Conservation (phyloP, 2,329 filamentous ascomycete species). For the Aspergillus hortae region DNA sequence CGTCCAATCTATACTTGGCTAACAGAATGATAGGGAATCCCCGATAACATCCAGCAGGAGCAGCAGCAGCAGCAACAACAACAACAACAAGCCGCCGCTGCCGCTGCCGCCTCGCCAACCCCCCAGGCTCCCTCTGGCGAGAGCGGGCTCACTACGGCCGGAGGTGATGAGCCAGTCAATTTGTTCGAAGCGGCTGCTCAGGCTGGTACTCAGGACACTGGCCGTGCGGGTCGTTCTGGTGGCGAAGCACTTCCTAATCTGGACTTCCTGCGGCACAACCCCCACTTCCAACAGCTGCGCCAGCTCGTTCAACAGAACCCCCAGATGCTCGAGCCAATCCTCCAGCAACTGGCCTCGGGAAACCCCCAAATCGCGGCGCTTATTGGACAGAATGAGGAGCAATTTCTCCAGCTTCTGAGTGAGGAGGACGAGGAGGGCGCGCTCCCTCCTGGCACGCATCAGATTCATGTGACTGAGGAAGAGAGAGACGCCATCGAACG, state of each 20-base stretch:
- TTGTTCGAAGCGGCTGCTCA: slow-evolving; percentile 91
- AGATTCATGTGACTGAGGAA: slow-evolving; percentile 89
- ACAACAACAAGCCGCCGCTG: slow-evolving; percentile 51
- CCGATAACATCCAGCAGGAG: slow-evolving; percentile 73
- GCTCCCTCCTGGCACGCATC: slow-evolving; percentile 81
- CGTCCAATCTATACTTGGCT: not conserved
- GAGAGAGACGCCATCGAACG: slow-evolving; percentile 96
- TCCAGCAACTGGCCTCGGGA: slow-evolving; percentile 90
- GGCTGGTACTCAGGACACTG: slow-evolving; percentile 50
- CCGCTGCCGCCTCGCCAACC: slow-evolving; percentile 42
- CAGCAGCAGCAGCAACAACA: slow-evolving; percentile 47
- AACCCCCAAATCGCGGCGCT: slow-evolving; percentile 92
- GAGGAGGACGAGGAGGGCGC: slow-evolving; percentile 80
- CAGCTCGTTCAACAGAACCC: slow-evolving; percentile 97
- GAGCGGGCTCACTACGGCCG: slow-evolving; percentile 34
- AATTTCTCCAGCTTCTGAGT: slow-evolving; percentile 84
- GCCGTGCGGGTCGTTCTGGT: slow-evolving; percentile 49
- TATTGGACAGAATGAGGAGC: slow-evolving; percentile 87
- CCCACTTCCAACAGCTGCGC: slow-evolving; percentile 95
- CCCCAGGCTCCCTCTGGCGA: slow-evolving; percentile 27
- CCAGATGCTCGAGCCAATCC: slow-evolving; percentile 96
- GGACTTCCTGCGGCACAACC: slow-evolving; percentile 90
- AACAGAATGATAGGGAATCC: slow-evolving; percentile 67
- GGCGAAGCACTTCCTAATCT: slow-evolving; percentile 68
- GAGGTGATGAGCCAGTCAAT: slow-evolving; percentile 67